A percentile compares a stretch with the other conserved stretches of the same genome.
These are phyloP conservation scores for Candolleomyces eurysporus DNA, from an alignment of 768 basidiomycete species.

Conservation along the genomic window DNA sequence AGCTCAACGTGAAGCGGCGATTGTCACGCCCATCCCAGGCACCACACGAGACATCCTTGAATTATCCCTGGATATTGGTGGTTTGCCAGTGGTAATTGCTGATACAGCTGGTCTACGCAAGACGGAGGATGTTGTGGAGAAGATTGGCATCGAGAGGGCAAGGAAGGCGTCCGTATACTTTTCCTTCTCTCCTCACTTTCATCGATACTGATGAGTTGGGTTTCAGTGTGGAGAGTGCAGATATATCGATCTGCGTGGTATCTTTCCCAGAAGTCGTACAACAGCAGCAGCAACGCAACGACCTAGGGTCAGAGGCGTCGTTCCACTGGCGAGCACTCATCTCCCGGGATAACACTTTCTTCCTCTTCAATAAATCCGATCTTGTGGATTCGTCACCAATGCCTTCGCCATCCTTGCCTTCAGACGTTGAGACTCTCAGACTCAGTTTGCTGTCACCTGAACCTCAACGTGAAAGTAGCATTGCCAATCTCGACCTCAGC, in stretches of 20 bases:
- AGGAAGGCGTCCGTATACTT: slow-evolving; percentile 51
- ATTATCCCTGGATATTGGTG: slow-evolving; percentile 82
- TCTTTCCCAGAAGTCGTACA: slow-evolving; percentile 53
- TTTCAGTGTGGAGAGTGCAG: slow-evolving; percentile 60
- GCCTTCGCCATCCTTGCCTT: background rate
- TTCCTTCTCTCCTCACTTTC: background rate
- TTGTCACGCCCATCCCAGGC: slow-evolving; percentile 84
- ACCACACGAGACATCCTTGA: slow-evolving; percentile 89
- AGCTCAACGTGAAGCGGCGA: slow-evolving; percentile 88
- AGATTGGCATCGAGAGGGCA: slow-evolving; percentile 79
- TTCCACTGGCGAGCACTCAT: slow-evolving; percentile 45
- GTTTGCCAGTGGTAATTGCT: slow-evolving; percentile 73
- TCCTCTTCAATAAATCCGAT: slow-evolving; percentile 83
- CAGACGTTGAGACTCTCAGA: background rate
- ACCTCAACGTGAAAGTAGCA: background rate
- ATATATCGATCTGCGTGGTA: slow-evolving; percentile 78
- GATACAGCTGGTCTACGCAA: slow-evolving; percentile 85
- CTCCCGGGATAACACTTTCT: slow-evolving; percentile 49
- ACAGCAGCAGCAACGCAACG: slow-evolving; percentile 10
- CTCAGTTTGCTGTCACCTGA: too few species aligned
- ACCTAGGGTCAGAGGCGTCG: slow-evolving; percentile 1
- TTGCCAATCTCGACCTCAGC: background rate
- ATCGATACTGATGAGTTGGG: background rate
- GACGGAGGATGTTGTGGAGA: slow-evolving; percentile 71
- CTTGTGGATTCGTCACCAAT: slow-evolving; percentile 26